A percentile compares a stretch with the other conserved stretches of the same genome.
phyloP scores from a whole-genome alignment of 495 filamentous ascomycete genomes.

The Pseudotulostoma volvatum region DNA sequence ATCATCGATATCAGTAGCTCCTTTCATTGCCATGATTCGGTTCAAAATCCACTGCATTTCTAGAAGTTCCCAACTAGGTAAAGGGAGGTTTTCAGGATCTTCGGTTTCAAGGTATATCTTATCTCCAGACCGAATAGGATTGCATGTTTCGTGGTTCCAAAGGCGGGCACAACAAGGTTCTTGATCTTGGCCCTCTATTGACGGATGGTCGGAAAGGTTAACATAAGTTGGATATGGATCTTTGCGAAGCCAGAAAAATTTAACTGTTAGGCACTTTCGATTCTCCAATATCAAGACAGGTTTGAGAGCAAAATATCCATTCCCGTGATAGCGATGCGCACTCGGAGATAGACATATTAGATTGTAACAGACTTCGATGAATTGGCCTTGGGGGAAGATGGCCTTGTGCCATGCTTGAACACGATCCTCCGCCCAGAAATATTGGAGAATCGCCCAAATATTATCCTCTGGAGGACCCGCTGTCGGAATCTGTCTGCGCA shows the following conservation, averaged over 20 bases:
- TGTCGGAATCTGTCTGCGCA: no score
- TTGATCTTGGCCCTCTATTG: neutral
- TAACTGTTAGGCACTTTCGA: neutral
- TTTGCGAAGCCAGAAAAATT: slow-evolving; percentile 2
- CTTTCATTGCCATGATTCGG: slow-evolving; percentile 4
- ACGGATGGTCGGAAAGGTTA: neutral
- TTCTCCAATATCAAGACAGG: neutral
- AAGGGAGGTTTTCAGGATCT: neutral
- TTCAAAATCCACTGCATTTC: slow-evolving; percentile 2
- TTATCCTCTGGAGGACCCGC: neutral
- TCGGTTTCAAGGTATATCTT: neutral
- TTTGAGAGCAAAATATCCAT: slow-evolving; percentile 1
- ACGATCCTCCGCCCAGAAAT: neutral
- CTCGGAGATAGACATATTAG: slow-evolving; percentile 2
- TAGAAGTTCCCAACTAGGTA: neutral
- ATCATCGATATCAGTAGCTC: slow-evolving; percentile 18
- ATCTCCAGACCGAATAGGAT: slow-evolving; percentile 1
- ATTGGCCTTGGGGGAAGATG: slow-evolving; percentile 2
- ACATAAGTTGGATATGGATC: neutral
- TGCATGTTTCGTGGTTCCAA: neutral
- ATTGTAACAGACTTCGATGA: slow-evolving; percentile 1
- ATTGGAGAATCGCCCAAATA: neutral
- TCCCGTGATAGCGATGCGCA: neutral
- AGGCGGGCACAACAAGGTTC: neutral
- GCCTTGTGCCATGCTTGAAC: neutral